Evolutionary conservation across 2,329 filamentous ascomycete genomes (phyloP).

Genomic region (Plectosphaerella sp.): DNA sequence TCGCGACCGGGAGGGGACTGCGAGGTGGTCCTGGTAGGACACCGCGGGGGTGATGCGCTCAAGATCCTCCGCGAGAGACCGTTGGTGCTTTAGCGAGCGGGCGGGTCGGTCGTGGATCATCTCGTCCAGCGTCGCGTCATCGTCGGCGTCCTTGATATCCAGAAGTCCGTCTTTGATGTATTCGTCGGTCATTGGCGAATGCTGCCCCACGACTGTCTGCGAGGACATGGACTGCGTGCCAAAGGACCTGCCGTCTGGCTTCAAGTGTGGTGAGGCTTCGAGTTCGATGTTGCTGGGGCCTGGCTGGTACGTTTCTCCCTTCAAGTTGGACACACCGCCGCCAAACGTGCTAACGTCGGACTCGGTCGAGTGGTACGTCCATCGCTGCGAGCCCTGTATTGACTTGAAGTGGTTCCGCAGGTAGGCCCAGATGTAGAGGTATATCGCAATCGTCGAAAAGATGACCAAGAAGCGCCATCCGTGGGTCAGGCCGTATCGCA

Average conservation of each 20-base stretch:
- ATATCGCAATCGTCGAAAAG: conserved; percentile 31
- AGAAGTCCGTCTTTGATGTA: not conserved
- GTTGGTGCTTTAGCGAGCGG: not conserved
- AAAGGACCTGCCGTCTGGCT: not conserved
- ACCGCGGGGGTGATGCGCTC: not conserved
- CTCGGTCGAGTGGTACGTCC: not conserved
- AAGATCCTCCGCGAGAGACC: not conserved
- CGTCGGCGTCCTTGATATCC: not conserved
- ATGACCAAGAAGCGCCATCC: conserved; percentile 41
- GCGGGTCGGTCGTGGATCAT: not conserved
- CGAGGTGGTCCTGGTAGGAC: not conserved
- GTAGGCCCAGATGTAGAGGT: conserved; percentile 35
- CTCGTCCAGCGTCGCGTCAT: not conserved
- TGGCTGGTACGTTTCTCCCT: too few relatives aligned
- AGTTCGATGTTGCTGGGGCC: not conserved
- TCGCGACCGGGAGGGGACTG: not conserved
- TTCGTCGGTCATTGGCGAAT: not conserved
- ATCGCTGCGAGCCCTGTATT: conserved; percentile 5
- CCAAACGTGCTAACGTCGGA: not conserved
- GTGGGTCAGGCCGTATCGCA: conserved; percentile 40
- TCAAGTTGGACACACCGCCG: not conserved
- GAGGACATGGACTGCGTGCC: not conserved
- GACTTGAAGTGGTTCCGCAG: conserved; percentile 18
- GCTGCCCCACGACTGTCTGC: not conserved
- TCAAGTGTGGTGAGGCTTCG: not conserved